phyloP scores from a whole-genome alignment of 2,329 filamentous ascomycete genomes.

The Alternaria arbusti region DNA sequence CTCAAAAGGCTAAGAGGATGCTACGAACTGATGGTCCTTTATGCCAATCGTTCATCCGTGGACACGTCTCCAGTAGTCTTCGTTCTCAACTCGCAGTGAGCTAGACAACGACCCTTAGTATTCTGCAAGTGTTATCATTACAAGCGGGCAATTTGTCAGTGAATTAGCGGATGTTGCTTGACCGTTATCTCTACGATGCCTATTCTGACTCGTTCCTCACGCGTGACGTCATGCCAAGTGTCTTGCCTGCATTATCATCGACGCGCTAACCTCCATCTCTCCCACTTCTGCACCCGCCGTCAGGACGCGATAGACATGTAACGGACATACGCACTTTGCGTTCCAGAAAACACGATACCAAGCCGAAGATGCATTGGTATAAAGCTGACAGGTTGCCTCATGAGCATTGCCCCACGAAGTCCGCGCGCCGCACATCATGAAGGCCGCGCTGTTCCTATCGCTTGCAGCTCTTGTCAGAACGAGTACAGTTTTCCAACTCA shows the following conservation, averaged over 20 bases:
- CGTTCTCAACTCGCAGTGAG: slow-evolving; percentile 10
- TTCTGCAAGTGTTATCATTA: not conserved
- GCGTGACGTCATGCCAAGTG: slow-evolving; percentile 16
- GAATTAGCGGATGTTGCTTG: not conserved
- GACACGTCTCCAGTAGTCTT: not conserved
- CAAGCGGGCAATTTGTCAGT: not conserved
- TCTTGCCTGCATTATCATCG: not conserved
- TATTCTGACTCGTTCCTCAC: not conserved
- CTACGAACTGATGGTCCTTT: not conserved
- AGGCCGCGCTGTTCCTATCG: not conserved
- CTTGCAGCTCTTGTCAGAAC: not conserved
- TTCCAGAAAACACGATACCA: not conserved
- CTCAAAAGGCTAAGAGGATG: not conserved
- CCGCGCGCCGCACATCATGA: not conserved
- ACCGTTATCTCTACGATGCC: slow-evolving; percentile 7
- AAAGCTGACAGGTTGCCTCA: not conserved
- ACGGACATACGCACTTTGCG: not conserved
- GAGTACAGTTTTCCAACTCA: slow-evolving; percentile 4
- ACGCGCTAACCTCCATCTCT: slow-evolving; percentile 1
- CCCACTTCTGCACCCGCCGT: slow-evolving; percentile 3
- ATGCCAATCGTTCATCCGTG: not conserved
- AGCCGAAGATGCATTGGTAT: not conserved
- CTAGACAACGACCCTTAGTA: not conserved
- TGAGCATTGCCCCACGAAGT: not conserved
- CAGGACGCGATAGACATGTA: not conserved